These are phyloP conservation scores for Microascus cirrosus DNA, from an alignment of 2,329 filamentous ascomycete genomes.

Conservation along the genomic window DNA sequence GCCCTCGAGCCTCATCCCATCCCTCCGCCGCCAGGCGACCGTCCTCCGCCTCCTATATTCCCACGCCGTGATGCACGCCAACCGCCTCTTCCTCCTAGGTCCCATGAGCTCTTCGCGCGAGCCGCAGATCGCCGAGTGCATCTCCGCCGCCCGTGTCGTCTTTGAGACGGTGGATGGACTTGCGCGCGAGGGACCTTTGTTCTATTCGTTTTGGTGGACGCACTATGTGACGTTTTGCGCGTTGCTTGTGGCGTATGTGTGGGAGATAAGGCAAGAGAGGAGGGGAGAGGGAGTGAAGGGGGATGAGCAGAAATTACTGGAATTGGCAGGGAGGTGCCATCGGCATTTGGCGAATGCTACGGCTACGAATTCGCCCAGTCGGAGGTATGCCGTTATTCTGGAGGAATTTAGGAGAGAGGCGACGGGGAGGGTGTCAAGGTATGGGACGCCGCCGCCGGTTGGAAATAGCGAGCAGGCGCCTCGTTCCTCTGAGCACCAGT, in stretches of 20 bases:
- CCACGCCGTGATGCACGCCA: constrained; percentile 44
- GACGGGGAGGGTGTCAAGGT: constrained; percentile 1
- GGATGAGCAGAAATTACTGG: constrained; percentile 16
- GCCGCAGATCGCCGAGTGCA: constrained; percentile 26
- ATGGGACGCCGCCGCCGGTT: not conserved
- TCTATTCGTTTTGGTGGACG: constrained; percentile 41
- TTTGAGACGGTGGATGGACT: constrained; percentile 30
- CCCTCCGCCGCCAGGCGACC: constrained; percentile 34
- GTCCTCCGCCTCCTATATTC: constrained; percentile 42
- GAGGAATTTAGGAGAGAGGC: constrained; percentile 35
- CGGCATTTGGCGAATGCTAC: constrained; percentile 26
- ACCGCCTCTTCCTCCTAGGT: constrained; percentile 38
- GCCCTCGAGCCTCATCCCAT: constrained; percentile 31
- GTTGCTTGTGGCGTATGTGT: constrained; percentile 40
- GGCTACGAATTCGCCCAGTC: constrained; percentile 27
- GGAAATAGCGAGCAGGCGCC: not conserved
- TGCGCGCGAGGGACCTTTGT: constrained; percentile 24
- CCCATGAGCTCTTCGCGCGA: constrained; percentile 10
- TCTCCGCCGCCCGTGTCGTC: constrained; percentile 32
- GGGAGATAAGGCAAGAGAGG: constrained; percentile 32
- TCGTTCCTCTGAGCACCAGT: not conserved
- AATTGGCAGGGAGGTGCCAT: constrained; percentile 33
- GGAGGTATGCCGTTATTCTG: constrained; percentile 39
- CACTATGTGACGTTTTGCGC: constrained; percentile 43
- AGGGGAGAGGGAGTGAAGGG: constrained; percentile 4